Conservation (phyloP, 1,284 basidiomycete species). For the Ustilago bromivora region DNA sequence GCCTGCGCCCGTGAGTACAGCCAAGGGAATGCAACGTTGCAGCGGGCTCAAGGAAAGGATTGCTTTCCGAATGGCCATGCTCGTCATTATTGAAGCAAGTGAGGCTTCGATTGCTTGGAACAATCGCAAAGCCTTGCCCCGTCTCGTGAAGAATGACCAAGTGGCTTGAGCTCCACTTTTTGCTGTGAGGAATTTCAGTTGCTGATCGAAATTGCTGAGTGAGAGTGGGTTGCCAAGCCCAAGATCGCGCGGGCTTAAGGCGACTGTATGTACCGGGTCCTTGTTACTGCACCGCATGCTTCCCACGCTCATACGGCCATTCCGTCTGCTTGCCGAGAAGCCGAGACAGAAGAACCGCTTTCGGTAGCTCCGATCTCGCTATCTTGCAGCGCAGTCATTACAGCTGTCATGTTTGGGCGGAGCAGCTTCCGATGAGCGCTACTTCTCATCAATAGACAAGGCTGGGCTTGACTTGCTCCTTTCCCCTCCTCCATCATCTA, state of each 20-base stretch:
- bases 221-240: not conserved
- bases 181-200: not conserved
- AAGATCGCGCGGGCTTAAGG: not conserved
- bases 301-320: constrained; percentile 2
- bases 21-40: not conserved
- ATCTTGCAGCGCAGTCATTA: constrained; percentile 5
- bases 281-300: not conserved
- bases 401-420: not conserved
- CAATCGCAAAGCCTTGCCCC: not conserved
- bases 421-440: not conserved
- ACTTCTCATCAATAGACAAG: not conserved
- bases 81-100: not conserved
- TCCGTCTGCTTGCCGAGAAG: constrained; percentile 13
- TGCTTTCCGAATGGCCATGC: not conserved
- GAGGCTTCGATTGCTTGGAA: not conserved
- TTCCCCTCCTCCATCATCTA: not conserved
- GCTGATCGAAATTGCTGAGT: constrained; percentile 2
- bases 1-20: not conserved
- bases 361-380: constrained; percentile 10
- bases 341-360: not conserved
- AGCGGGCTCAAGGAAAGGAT: not conserved
- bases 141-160: constrained; percentile 12
- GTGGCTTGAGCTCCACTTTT: constrained; percentile 10
- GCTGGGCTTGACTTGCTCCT: not conserved
- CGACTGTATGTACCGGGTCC: not conserved